phyloP scores from a whole-genome alignment of 2,329 filamentous ascomycete species.

The Cytospora mali region DNA sequence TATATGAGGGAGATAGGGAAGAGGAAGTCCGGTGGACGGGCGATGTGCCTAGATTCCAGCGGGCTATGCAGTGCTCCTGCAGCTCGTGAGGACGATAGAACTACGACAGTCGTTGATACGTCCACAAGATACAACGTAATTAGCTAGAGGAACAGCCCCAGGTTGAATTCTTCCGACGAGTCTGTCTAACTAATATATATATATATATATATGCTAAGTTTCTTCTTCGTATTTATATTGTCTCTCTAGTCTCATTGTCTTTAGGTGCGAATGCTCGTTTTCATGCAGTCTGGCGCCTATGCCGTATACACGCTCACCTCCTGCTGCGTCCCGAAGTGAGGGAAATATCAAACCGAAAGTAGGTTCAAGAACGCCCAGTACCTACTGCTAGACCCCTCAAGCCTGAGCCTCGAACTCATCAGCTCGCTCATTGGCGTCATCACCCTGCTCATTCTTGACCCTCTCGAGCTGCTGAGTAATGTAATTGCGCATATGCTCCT shows the following conservation, averaged over 20 bases:
- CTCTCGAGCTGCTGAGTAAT: slow-evolving; percentile 78
- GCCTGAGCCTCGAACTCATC: slow-evolving; percentile 53
- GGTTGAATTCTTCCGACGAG: background rate
- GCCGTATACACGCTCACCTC: background rate
- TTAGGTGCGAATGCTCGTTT: slow-evolving; percentile 5
- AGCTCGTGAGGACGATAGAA: slow-evolving; percentile 64
- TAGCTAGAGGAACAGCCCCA: background rate
- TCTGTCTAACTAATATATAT: background rate
- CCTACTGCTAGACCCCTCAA: background rate
- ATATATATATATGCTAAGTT: background rate
- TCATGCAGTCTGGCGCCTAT: slow-evolving; percentile 12
- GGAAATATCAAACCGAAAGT: background rate
- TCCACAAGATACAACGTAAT: background rate
- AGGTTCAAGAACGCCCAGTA: background rate
- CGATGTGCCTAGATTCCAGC: slow-evolving; percentile 76
- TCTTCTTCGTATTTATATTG: background rate
- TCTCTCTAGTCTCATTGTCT: background rate
- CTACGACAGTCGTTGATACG: background rate
- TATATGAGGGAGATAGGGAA: slow-evolving; percentile 60
- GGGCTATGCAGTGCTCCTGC: slow-evolving; percentile 92
- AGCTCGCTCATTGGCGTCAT: slow-evolving; percentile 42
- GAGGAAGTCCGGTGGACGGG: slow-evolving; percentile 84
- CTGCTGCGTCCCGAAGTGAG: background rate
- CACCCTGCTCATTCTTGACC: slow-evolving; percentile 61
- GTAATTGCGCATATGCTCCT: slow-evolving; percentile 77